Percentiles rank a stretch among this genome's conserved stretches.
phyloP scores from a whole-genome alignment of 2,329 filamentous ascomycete genomes.

The Periconia digitata region DNA sequence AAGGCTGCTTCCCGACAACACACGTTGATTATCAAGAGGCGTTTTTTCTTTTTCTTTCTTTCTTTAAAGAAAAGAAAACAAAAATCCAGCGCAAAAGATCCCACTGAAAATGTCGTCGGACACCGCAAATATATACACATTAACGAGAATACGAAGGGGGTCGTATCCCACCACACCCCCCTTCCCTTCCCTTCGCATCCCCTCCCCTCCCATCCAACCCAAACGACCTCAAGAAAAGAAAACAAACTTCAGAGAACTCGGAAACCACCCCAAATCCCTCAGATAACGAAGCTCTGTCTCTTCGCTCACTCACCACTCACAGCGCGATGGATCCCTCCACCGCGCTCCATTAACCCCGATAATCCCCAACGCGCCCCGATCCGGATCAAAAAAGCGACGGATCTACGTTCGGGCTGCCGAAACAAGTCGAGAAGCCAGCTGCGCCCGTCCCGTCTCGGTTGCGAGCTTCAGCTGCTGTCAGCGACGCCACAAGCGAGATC shows the following conservation, averaged over 20 bases:
- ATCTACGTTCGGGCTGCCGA: background rate
- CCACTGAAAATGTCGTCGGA: background rate
- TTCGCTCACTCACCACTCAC: background rate
- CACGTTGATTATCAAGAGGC: too few relatives aligned
- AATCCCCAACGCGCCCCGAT: background rate
- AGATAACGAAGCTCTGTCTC: background rate
- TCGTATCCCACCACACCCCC: background rate
- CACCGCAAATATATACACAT: background rate
- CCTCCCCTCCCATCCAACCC: too few relatives aligned
- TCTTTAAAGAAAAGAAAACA: too few relatives aligned
- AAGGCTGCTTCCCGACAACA: too few relatives aligned
- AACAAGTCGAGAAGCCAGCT: background rate
- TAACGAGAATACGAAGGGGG: background rate
- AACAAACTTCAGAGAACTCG: background rate
- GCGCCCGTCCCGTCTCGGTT: background rate
- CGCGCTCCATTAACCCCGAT: background rate
- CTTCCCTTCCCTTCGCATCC: background rate
- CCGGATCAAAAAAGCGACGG: background rate
- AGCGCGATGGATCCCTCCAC: background rate
- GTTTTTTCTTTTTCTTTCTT: too few relatives aligned
- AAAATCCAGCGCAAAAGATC: too few relatives aligned
- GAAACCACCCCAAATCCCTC: too few relatives aligned
- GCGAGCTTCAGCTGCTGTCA: background rate
- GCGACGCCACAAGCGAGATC: slow-evolving; percentile 3
- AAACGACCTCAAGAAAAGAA: too few relatives aligned